Evolutionary conservation across 2,329 filamentous ascomycete genomes (phyloP).

Genomic region (Penicillium brevicompactum): DNA sequence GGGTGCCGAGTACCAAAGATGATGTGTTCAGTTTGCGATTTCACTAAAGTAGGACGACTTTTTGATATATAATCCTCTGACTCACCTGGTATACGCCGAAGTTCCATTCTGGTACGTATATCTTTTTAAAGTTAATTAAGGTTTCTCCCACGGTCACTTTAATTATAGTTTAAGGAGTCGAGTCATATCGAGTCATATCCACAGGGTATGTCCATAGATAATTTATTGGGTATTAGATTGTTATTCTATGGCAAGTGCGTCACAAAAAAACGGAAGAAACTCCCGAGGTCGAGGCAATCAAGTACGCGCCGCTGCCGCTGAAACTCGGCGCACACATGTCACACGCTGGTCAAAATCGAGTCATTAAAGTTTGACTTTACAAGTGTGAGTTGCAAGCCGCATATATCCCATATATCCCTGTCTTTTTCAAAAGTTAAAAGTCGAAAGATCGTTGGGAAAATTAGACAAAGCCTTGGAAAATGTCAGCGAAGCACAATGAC

Average conservation of each 20-base stretch:
- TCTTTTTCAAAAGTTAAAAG: conserved; percentile 20
- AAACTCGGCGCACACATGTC: not conserved
- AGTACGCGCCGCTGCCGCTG: not conserved
- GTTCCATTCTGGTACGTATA: too few species aligned
- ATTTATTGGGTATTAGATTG: too few species aligned
- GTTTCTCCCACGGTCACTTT: not conserved
- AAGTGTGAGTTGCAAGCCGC: not conserved
- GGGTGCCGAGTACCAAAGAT: not conserved
- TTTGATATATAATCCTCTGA: too few species aligned
- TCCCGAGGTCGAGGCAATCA: not conserved
- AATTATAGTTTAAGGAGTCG: too few species aligned
- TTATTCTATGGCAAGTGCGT: not conserved
- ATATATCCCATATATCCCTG: not conserved
- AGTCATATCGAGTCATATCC: too few species aligned
- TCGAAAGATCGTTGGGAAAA: conserved; percentile 34
- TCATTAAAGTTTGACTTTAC: not conserved
- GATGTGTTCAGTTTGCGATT: conserved; percentile 20
- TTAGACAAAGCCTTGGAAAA: conserved; percentile 35
- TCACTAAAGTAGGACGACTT: not conserved
- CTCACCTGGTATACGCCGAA: too few species aligned
- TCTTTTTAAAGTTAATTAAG: not conserved
- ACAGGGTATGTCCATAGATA: not conserved
- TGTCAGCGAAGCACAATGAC: conserved; percentile 6
- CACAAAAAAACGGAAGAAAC: not conserved
- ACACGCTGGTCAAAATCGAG: not conserved